These are phyloP conservation scores for Diddensiella caesifluorescens DNA, from an alignment of 805 yeast species.

Conservation along the genomic window DNA sequence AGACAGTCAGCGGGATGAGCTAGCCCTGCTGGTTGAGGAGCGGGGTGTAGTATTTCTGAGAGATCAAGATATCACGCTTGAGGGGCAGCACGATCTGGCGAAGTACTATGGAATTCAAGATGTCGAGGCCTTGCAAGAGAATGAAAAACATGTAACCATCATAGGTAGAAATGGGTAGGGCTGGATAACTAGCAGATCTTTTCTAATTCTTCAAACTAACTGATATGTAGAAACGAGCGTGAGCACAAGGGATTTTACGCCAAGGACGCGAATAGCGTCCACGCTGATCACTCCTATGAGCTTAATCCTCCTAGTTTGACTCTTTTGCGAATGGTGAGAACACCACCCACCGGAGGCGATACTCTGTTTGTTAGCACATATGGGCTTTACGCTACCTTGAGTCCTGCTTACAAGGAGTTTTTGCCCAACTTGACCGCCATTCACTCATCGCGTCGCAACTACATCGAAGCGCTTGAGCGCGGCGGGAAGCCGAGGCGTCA, in stretches of 20 bases:
- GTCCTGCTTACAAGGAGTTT: slow-evolving; percentile 45
- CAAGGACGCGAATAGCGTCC: slow-evolving; percentile 53
- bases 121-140: slow-evolving; percentile 34
- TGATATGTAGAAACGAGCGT: slow-evolving; percentile 26
- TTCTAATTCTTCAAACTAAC: slow-evolving; percentile 33
- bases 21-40: slow-evolving; percentile 43
- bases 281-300: slow-evolving; percentile 71
- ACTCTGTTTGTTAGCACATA: slow-evolving; percentile 53
- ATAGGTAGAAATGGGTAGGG: slow-evolving; percentile 36
- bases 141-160: slow-evolving; percentile 52
- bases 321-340: slow-evolving; percentile 14
- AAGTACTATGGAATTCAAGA: slow-evolving; percentile 64
- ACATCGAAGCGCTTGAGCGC: slow-evolving; percentile 43
- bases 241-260: slow-evolving; percentile 28
- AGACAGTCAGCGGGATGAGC: slow-evolving; percentile 42
- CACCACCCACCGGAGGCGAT: slow-evolving; percentile 48
- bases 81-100: slow-evolving; percentile 54
- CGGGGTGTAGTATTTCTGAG: slow-evolving; percentile 48
- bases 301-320: slow-evolving; percentile 59
- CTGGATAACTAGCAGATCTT: not conserved
- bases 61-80: slow-evolving; percentile 52
- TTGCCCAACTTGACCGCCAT: slow-evolving; percentile 50
- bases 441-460: slow-evolving; percentile 62
- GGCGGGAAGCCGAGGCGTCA: slow-evolving; percentile 67
- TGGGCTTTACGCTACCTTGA: slow-evolving; percentile 51